Base-by-base conservation (phyloP, 2,329 filamentous ascomycete species). In the Trichoderma brevicompactum region DNA sequence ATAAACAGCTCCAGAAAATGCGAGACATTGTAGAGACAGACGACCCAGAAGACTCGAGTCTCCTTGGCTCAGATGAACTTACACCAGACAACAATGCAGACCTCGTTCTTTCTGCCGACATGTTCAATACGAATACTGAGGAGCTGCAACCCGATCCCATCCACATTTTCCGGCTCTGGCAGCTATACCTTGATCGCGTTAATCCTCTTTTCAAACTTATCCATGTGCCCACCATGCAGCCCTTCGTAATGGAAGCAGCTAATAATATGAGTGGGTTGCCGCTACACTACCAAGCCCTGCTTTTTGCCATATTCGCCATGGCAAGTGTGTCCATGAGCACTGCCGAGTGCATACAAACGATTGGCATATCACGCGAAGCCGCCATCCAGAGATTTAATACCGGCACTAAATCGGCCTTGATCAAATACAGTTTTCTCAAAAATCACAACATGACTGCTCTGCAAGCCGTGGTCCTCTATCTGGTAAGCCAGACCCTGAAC, bases 131-230 rank as follows among this genome's bases (percentile, higher is more conserved):
- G 28, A 79, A 75, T 50, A 70, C 79, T 13, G 80, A 83, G 60
- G 80, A 83, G 13, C 77, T 90, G 72, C 88, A 90, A 69, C 91
- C 91, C 0, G 80, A 86, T 5, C 84, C 87, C 0, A 82, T 86
- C 12, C 86, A 91, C 40, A 85, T 91, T 32, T 88, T 91, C 71
- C 83, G 83, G 58, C 81, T 94, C 5, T 94, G 91, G 91, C 89
- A 92, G 73, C 80, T 87, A 8, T 93, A 89, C 69, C 78, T 92
- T 6, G 87, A 92, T 55, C 88, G 91, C 67, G 87, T 94, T 64
- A 90, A 94, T 70, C 90, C 91, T 0, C 74, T 92, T 52, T 86
- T 87, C 69, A 94, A 93, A 73, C 78, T 86, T 52, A 87, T 92
- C 28, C 91, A 94, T 72, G 84, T 89, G 1, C 90, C 91, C 0